Percentiles rank a stretch among this genome's conserved stretches.
Conservation (phyloP, 208 protist species). For the Acanthamoeba culbertsoni region DNA sequence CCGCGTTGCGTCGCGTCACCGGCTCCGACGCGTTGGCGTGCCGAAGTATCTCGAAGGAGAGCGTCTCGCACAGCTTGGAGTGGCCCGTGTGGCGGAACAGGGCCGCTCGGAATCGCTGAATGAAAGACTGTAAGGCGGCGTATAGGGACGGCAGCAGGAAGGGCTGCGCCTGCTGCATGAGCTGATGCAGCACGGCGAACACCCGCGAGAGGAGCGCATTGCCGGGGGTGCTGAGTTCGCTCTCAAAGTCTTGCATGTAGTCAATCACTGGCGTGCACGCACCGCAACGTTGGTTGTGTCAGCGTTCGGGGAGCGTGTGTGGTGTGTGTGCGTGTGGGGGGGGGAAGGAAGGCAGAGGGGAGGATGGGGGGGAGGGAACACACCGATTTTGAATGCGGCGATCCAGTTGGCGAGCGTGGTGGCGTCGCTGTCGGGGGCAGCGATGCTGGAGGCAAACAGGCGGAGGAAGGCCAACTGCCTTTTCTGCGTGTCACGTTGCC, state of each 20-base stretch:
- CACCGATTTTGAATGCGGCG: not conserved
- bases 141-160: not conserved
- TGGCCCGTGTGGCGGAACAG: constrained; percentile 18
- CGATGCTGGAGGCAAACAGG: not conserved
- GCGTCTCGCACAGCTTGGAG: constrained; percentile 2
- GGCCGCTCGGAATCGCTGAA: not conserved
- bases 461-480: constrained; percentile 8
- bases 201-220: not conserved
- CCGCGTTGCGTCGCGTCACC: not conserved
- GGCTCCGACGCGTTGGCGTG: not conserved
- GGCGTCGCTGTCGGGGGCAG: not conserved
- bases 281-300: not conserved
- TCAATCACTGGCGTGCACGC: not conserved
- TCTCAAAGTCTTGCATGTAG: not conserved
- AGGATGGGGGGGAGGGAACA: not conserved
- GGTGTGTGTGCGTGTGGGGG: not conserved
- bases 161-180: not conserved
- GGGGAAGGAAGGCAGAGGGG: not conserved
- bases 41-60: constrained; percentile 4
- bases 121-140: not conserved
- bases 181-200: not conserved
- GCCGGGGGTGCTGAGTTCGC: not conserved
- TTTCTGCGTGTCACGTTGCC: not conserved
- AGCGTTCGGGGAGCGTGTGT: not conserved
- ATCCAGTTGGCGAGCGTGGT: not conserved